Conservation (phyloP, 371 early-diverging fungal species). For the Mucor circinelloides region DNA sequence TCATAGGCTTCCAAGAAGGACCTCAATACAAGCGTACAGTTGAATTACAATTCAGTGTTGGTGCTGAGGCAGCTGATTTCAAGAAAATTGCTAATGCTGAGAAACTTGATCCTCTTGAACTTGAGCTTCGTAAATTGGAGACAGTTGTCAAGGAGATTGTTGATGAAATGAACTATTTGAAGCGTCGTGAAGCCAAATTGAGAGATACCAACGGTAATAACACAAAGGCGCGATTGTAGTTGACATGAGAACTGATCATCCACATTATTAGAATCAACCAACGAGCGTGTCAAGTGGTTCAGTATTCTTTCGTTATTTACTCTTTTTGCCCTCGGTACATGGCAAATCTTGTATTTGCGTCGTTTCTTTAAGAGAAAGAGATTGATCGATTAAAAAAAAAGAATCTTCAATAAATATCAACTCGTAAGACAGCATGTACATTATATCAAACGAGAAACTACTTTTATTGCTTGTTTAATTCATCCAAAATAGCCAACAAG, state of each 20-base stretch:
- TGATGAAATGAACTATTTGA: constrained; percentile 79
- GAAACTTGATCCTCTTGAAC: constrained; percentile 87
- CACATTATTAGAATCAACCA: constrained; percentile 72
- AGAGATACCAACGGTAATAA: constrained; percentile 86
- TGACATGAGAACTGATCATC: not conserved
- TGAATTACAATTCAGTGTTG: constrained; percentile 79
- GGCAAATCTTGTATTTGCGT: constrained; percentile 84
- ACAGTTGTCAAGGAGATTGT: constrained; percentile 74
- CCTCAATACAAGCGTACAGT: constrained; percentile 62
- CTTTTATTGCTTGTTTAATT: constrained; percentile 4
- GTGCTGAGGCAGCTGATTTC: constrained; percentile 85
- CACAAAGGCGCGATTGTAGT: not conserved
- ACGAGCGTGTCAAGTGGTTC: constrained; percentile 82
- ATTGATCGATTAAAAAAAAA: constrained; percentile 62
- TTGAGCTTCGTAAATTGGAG: constrained; percentile 83
- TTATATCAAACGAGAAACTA: not conserved
- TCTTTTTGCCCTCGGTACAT: constrained; percentile 69
- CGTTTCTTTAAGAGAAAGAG: constrained; percentile 89
- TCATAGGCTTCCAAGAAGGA: constrained; percentile 60
- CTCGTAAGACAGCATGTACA: not conserved
- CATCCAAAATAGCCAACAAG: constrained; percentile 35
- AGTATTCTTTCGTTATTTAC: constrained; percentile 70
- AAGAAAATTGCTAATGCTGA: constrained; percentile 67
- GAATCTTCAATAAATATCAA: not conserved
- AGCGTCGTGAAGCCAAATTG: constrained; percentile 77